Percentiles rank a stretch among this genome's conserved stretches.
Conservation (phyloP, 768 basidiomycete species). For the Naematelia aurantialba region DNA sequence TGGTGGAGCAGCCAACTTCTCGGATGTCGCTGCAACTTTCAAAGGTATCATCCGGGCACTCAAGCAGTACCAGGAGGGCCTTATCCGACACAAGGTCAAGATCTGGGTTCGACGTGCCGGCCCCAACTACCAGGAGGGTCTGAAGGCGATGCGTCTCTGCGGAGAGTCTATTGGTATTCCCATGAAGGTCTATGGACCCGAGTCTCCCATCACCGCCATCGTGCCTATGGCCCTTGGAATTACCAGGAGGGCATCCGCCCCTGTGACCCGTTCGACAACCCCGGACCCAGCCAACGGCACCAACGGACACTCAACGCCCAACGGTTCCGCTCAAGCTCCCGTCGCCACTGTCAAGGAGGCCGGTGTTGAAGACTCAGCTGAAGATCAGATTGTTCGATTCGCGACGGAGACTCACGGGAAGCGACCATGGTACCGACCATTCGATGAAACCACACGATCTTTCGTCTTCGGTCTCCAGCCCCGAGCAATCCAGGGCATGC, state of each 20-base stretch:
- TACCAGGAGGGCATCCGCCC: conserved; percentile 53
- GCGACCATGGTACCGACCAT: conserved; percentile 82
- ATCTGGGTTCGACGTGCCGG: conserved; percentile 98
- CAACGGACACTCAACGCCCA: conserved; percentile 39
- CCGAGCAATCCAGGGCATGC: conserved; percentile 95
- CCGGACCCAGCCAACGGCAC: conserved; percentile 49
- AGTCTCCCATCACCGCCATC: conserved; percentile 97
- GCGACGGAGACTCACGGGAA: conserved; percentile 54
- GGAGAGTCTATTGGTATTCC: conserved; percentile 94
- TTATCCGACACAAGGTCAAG: conserved; percentile 78
- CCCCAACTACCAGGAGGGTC: conserved; percentile 97
- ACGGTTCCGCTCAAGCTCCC: conserved; percentile 9
- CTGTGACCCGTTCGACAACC: conserved; percentile 56
- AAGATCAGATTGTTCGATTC: conserved; percentile 89
- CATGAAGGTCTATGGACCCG: conserved; percentile 94
- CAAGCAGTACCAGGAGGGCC: conserved; percentile 81
- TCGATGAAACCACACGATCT: conserved; percentile 87
- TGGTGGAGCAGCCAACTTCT: conserved; percentile 98
- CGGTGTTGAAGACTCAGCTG: conserved; percentile 74
- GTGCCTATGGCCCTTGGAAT: conserved; percentile 96
- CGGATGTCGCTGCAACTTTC: conserved; percentile 98
- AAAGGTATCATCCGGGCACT: conserved; percentile 98
- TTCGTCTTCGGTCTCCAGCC: conserved; percentile 99
- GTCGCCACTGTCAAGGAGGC: conserved; percentile 72
- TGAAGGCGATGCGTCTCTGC: conserved; percentile 97